Conservation (phyloP, 805 yeast genomes). For the Sugiyamaella lignohabitans region DNA sequence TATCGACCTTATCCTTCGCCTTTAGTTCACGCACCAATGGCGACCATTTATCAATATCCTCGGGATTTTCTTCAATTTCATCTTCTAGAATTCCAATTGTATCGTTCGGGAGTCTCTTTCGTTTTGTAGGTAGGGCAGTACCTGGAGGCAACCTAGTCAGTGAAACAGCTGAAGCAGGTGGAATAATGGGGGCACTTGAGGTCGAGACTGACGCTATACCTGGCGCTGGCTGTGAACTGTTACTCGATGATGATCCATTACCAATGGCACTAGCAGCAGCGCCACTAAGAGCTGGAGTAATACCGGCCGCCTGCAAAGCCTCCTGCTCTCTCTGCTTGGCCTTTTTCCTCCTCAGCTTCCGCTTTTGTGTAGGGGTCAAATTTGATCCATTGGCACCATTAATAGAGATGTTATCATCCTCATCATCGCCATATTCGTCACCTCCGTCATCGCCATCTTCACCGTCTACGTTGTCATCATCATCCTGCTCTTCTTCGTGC, state of each 20-base stretch:
- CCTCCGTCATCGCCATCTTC: conserved; percentile 15
- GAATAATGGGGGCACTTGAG: neutral
- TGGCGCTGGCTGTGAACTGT: too few species aligned
- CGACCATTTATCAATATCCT: conserved; percentile 52
- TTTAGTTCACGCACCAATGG: conserved; percentile 45
- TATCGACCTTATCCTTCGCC: conserved; percentile 51
- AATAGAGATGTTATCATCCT: too few species aligned
- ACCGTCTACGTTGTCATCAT: neutral
- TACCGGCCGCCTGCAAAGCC: too few species aligned
- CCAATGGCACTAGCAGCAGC: too few species aligned
- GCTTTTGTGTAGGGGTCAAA: too few species aligned
- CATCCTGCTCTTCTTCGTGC: neutral
- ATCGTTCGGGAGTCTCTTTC: conserved; percentile 37
- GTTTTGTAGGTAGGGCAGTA: conserved; percentile 9
- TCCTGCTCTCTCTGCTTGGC: too few species aligned
- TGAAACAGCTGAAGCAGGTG: neutral
- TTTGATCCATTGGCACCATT: too few species aligned
- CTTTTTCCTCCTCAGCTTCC: too few species aligned
- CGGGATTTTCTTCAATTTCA: conserved; percentile 44
- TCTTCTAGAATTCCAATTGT: conserved; percentile 55
- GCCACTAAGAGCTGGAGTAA: too few species aligned
- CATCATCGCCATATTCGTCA: neutral
- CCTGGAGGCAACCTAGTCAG: neutral
- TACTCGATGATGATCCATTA: too few species aligned
- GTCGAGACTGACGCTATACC: too few species aligned